Evolutionary conservation across 257 asterid genomes (phyloP).

Genomic region (Penstemon barbatus): DNA sequence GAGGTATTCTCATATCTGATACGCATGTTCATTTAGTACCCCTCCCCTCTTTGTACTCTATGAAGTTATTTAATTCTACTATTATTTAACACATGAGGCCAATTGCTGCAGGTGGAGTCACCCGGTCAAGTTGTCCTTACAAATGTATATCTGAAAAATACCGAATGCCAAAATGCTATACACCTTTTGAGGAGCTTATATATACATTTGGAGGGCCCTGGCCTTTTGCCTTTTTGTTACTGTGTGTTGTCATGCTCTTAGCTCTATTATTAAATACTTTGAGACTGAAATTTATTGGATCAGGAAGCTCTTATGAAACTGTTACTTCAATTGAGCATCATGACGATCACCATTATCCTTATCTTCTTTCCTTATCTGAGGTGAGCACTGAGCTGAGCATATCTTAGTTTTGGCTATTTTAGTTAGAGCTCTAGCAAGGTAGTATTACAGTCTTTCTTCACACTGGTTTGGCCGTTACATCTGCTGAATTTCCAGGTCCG

Average conservation of each 20-base stretch:
- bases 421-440: conserved; percentile 6
- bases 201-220: conserved; percentile 95
- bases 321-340: conserved; percentile 64
- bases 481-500: conserved; percentile 59
- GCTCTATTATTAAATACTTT: conserved; percentile 65
- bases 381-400: conserved; percentile 73
- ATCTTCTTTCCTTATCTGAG: conserved; percentile 95
- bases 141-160: conserved; percentile 83
- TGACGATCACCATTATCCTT: conserved; percentile 70
- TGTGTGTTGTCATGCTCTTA: conserved; percentile 67
- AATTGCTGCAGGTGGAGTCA: conserved; percentile 80
- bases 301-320: conserved; percentile 57
- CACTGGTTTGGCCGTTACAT: conserved; percentile 10
- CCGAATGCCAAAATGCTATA: conserved; percentile 79
- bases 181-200: conserved; percentile 92
- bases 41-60: conserved; percentile 17
- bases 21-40: conserved; percentile 7
- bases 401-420: conserved; percentile 14
- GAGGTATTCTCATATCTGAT: conserved; percentile 58
- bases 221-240: conserved; percentile 67
- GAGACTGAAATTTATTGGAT: conserved; percentile 76
- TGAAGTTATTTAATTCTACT: conserved; percentile 12
- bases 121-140: conserved; percentile 71
- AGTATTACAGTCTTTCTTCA: conserved; percentile 20
- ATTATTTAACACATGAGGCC: conserved; percentile 30